phyloP scores from a whole-genome alignment of 2,329 filamentous ascomycete genomes.

The Diaporthe amygdali region DNA sequence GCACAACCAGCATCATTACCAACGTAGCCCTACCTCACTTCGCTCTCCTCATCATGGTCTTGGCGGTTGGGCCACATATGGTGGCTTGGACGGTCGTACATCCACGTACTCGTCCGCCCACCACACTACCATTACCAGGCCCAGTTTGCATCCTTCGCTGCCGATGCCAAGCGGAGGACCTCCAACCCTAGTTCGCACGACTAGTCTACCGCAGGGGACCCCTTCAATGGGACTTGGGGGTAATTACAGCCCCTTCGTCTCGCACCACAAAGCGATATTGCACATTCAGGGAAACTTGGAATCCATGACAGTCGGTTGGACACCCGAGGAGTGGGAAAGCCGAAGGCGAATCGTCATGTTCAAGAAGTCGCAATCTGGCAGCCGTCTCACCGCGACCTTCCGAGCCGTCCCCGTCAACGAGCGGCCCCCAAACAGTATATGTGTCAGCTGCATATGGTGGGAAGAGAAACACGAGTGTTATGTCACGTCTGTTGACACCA shows the following conservation, averaged over 20 bases:
- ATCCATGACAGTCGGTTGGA: constrained; percentile 84
- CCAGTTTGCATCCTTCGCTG: constrained; percentile 54
- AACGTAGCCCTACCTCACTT: constrained; percentile 27
- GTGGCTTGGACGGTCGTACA: constrained; percentile 44
- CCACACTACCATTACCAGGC: constrained; percentile 50
- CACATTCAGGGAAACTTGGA: constrained; percentile 87
- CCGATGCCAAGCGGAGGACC: constrained; percentile 43
- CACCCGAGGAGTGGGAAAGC: constrained; percentile 76
- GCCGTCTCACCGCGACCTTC: constrained; percentile 82
- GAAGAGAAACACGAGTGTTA: constrained; percentile 88
- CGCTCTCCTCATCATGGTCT: constrained; percentile 33
- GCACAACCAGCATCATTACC: constrained; percentile 26
- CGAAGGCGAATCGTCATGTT: constrained; percentile 90
- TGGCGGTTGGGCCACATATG: constrained; percentile 38
- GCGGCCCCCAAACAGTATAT: constrained; percentile 82
- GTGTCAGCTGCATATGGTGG: constrained; percentile 98
- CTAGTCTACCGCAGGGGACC: constrained; percentile 51
- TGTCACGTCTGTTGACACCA: constrained; percentile 96
- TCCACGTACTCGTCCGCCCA: constrained; percentile 49
- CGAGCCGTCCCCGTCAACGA: constrained; percentile 79
- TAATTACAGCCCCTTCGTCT: constrained; percentile 76
- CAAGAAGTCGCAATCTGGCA: constrained; percentile 79
- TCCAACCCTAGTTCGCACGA: constrained; percentile 61
- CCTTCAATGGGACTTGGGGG: constrained; percentile 42
- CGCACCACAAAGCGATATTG: constrained; percentile 74